Evolutionary conservation across 1,139 yeast genomes (phyloP), one percentile per base, ranked within the genome.

Genomic region (Suhomyces kunorum): DNA sequence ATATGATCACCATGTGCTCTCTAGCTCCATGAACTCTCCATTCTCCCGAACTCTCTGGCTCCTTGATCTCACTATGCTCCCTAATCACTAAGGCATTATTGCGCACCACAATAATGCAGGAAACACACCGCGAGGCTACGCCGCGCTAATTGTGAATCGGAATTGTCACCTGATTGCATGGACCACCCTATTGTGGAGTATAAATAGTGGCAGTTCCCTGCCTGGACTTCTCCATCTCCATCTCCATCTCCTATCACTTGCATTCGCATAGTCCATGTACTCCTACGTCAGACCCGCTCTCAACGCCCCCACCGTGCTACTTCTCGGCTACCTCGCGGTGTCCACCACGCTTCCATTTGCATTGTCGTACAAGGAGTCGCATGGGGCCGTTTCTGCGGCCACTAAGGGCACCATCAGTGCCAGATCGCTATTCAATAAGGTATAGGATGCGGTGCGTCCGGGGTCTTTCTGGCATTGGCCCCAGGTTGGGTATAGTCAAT

Each of bases 261-360:
- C 9, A 3, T 24, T 7, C 28, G 12, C 12, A 13, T 6, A 6
- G 12, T 19, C 25, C n/a, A 40, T 40, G 42, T 22, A 38, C 35
- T 9, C 42, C 4, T 36, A 34, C 23, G 36, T 41, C 38, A 43
- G 29, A 36, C 44, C 46, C 12, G 38, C 40, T 15, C 24, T 34
- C 34, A 32, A 33, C n/a, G 35, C 45, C 16, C 52, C 62, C 8
- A 60, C 71, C 18, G 56, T 63, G 28, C 52, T 70, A 38, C 51
- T 70, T 36, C 57, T 71, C 39, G 65, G 70, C 25, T 72, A 72
- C 53, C 64, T 72, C 50, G 66, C 72, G 3, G 40, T 68, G 7
- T 68, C 75, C 6, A 58, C 73, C 28, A 68, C 75, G 9, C 47
- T 66, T 32, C 78, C 78, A 5, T 72, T 72, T 42, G 48, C 65